These are phyloP conservation scores for Phytopythium kandeliae DNA, from an alignment of 352 stramenopile species.

Conservation along the genomic window DNA sequence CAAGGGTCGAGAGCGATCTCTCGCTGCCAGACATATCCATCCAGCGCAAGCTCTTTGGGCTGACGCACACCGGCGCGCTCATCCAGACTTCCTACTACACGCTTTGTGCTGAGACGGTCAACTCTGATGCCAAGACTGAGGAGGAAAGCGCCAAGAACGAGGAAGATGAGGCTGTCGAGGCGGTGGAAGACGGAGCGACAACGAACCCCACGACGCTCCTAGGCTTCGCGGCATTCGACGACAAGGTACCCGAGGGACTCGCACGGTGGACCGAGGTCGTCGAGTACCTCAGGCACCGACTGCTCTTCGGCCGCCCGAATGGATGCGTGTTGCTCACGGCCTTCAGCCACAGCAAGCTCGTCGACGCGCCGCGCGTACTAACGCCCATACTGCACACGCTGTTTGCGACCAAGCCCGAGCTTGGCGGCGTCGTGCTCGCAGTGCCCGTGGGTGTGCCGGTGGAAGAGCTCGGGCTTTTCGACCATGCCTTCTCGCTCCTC, in stretches of 20 bases:
- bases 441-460: constrained; percentile 45
- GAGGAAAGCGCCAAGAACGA: too few species aligned
- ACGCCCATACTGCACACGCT: constrained; percentile 27
- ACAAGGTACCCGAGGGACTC: constrained; percentile 38
- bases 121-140: not conserved
- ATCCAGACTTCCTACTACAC: constrained; percentile 57
- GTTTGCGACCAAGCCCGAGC: constrained; percentile 25
- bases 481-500: constrained; percentile 50
- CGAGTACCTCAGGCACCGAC: constrained; percentile 59
- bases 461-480: constrained; percentile 50
- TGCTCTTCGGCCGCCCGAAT: constrained; percentile 39
- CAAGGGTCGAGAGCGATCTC: constrained; percentile 32
- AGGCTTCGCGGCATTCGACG: constrained; percentile 61
- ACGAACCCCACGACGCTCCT: constrained; percentile 12
- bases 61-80: constrained; percentile 47
- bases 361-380: constrained; percentile 22
- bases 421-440: constrained; percentile 46
- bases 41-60: constrained; percentile 51
- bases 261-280: constrained; percentile 48
- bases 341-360: constrained; percentile 30
- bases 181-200: not conserved
- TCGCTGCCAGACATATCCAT: constrained; percentile 29
- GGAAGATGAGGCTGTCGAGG: too few species aligned
- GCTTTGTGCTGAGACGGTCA: constrained; percentile 24
- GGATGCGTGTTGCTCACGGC: constrained; percentile 47